A percentile compares a stretch with the other conserved stretches of the same genome.
These are phyloP conservation scores for Chloris gayana DNA, from an alignment of 176 grass and related monocot species.

Conservation along the genomic window DNA sequence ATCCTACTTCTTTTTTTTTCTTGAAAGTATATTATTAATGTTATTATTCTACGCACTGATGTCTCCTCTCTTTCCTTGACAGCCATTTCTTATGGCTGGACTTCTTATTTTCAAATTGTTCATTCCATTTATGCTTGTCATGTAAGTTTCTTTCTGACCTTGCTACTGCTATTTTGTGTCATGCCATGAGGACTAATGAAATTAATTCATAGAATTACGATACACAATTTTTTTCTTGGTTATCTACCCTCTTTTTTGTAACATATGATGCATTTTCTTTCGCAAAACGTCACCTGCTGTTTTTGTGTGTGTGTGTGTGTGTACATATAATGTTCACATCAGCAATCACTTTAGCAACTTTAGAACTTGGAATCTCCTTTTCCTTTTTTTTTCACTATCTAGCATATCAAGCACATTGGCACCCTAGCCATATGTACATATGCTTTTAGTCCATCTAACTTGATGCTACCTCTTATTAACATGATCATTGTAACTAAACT, in stretches of 20 bases:
- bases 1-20: slow-evolving; percentile 30
- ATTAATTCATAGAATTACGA: slow-evolving; percentile 22
- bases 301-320: too few species aligned
- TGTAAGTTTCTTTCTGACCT: slow-evolving; percentile 62
- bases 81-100: slow-evolving; percentile 98
- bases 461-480: slow-evolving; percentile 20
- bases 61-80: slow-evolving; percentile 32
- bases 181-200: slow-evolving; percentile 12
- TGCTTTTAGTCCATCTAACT: slow-evolving; percentile 6
- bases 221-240: background rate
- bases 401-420: slow-evolving; percentile 3
- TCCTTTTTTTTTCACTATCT: background rate
- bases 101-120: slow-evolving; percentile 97
- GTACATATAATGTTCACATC: slow-evolving; percentile 1
- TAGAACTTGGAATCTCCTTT: slow-evolving; percentile 11
- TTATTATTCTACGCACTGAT: slow-evolving; percentile 44
- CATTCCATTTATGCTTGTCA: slow-evolving; percentile 98
- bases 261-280: slow-evolving; percentile 24
- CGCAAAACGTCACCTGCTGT: slow-evolving; percentile 7
- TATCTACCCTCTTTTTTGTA: background rate
- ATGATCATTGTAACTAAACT: slow-evolving; percentile 36
- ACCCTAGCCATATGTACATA: slow-evolving; percentile 1
- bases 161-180: background rate
- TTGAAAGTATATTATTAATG: slow-evolving; percentile 18
- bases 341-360: slow-evolving; percentile 6